Base-by-base conservation (phyloP, 2,329 filamentous ascomycete genomes). In the Colletotrichum sidae region DNA sequence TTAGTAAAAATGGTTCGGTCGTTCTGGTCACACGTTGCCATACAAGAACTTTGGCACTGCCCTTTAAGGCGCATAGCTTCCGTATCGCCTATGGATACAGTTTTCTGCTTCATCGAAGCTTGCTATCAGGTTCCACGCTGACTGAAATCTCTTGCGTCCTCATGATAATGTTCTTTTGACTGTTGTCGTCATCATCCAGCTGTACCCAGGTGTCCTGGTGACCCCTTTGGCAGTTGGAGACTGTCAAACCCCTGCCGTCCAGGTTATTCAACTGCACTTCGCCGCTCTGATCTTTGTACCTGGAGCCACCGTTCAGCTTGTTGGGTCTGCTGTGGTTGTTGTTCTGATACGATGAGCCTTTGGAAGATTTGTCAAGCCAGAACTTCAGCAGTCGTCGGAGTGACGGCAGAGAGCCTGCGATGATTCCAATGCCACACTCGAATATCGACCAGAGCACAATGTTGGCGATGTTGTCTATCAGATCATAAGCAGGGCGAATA, bases 131-230 rank as follows among this genome's bases (percentile, higher is more conserved):
- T 15, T 46, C 44, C 2, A 57, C 33, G 9, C 4, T 11, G 42
- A 57, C 55, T 1, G 45, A 41, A 6, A 49, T 12, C 55, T 57
- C 55, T 3, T 57, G 55, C 3, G 55, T 57, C 35, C 33, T 50
- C 44, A 57, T 57, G 11, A 57, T 42, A 8, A 55, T 60, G 8
- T 54, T 39, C 41, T 55, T 60, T 15, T 60, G 57, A 34, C 50
- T 60, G 11, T 55, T 54, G 35, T 53, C 50, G 2, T 60, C 56
- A 41, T 59, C 56, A 5, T 59, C 39, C 2, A 59, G 56, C 33
- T 59, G 56, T 4, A 44, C 46, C 56, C 56, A 59, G n/a, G 10
- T 59, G 2, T 59, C 47, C n/a, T 34, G 47, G 8, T 51, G 35
- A 0, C n/a, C 47, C 2, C 37, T 52, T 37, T 59, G 56, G 3